Conservation (phyloP, 1,284 basidiomycete genomes). For the Cryptococcus amylolentus region DNA sequence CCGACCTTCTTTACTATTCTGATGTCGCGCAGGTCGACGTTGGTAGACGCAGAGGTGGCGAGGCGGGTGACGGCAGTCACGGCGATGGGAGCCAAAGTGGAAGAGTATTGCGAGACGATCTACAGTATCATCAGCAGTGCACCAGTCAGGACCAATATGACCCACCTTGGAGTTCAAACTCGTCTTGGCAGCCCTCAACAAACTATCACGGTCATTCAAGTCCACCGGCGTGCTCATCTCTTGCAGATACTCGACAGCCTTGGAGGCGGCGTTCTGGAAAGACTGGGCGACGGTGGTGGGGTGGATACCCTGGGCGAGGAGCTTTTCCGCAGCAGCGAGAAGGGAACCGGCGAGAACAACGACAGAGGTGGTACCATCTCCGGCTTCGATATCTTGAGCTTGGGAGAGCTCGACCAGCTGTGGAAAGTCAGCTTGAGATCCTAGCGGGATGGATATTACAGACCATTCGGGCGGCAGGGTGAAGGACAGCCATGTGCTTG, state of each 20-base stretch:
- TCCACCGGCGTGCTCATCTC: conserved; percentile 93
- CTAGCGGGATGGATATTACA: conserved; percentile 13
- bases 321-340: conserved; percentile 92
- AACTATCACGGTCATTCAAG: conserved; percentile 77
- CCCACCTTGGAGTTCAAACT: conserved; percentile 91
- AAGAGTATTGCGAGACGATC: conserved; percentile 99
- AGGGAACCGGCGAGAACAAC: conserved; percentile 94
- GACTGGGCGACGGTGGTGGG: conserved; percentile 96
- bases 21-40: conserved; percentile 94
- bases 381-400: conserved; percentile 97
- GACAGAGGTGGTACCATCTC: conserved; percentile 98
- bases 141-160: not conserved
- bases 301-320: conserved; percentile 95
- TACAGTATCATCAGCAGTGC: conserved; percentile 39
- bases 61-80: conserved; percentile 92
- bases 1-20: conserved; percentile 98
- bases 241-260: conserved; percentile 89
- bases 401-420: conserved; percentile 95
- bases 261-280: conserved; percentile 86
- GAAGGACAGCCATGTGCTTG: conserved; percentile 94
- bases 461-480: conserved; percentile 98
- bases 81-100: conserved; percentile 93
- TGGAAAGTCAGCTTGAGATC: conserved; percentile 12
- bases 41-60: conserved; percentile 77
- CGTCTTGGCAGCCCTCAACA: conserved; percentile 90